phyloP scores from a whole-genome alignment of 345 rosid species.

The Alliaria petiolata region DNA sequence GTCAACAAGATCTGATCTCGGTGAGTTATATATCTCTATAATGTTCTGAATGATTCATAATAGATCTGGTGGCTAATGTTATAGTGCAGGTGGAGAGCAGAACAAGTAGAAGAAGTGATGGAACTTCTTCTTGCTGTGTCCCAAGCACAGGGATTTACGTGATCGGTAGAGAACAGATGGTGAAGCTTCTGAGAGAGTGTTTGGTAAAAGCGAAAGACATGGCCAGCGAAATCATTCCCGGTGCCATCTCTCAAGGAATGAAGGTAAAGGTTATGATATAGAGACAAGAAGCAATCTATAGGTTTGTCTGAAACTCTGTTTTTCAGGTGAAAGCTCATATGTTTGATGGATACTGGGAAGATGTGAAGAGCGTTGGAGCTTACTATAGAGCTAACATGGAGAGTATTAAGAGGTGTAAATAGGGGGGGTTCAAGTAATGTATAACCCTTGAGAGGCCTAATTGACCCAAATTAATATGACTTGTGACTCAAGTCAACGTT shows the following conservation, averaged over 20 bases:
- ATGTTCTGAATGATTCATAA: slow-evolving; percentile 24
- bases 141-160: slow-evolving; percentile 74
- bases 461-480: neutral
- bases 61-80: slow-evolving; percentile 15
- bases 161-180: slow-evolving; percentile 51
- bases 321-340: slow-evolving; percentile 59
- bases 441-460: neutral
- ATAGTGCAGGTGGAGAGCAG: slow-evolving; percentile 39
- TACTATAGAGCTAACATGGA: slow-evolving; percentile 81
- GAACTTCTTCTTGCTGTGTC: neutral
- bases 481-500: slow-evolving; percentile 29
- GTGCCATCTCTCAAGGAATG: slow-evolving; percentile 65
- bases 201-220: slow-evolving; percentile 58
- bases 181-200: slow-evolving; percentile 47
- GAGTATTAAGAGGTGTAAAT: slow-evolving; percentile 43
- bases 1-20: slow-evolving; percentile 10
- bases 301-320: neutral
- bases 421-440: slow-evolving; percentile 33
- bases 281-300: neutral
- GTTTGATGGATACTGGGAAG: slow-evolving; percentile 82
- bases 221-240: slow-evolving; percentile 55
- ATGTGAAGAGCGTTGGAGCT: slow-evolving; percentile 59
- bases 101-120: slow-evolving; percentile 17
- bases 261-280: slow-evolving; percentile 41
- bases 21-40: slow-evolving; percentile 34